Evolutionary conservation across 2,329 filamentous ascomycete genomes (phyloP).

Genomic region (Colletotrichum lini): DNA sequence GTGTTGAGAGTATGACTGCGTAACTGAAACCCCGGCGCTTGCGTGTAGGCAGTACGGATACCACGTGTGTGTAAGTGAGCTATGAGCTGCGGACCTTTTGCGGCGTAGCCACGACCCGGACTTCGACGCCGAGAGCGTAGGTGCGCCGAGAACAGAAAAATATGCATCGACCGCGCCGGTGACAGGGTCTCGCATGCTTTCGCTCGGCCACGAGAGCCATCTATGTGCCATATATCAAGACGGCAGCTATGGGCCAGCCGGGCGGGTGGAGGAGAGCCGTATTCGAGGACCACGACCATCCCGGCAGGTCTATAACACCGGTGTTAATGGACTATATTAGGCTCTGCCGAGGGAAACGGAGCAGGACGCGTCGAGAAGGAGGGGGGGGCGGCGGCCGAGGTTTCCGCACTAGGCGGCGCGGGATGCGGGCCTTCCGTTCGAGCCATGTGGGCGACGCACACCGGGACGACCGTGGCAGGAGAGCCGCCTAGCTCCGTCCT

Average conservation of each 20-base stretch:
- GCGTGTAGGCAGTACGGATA: too few relatives aligned
- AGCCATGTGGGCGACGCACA: neutral
- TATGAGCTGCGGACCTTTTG: too few relatives aligned
- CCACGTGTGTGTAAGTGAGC: too few relatives aligned
- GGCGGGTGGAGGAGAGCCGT: neutral
- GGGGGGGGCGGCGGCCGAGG: neutral
- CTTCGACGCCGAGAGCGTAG: neutral
- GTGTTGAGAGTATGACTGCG: too few relatives aligned
- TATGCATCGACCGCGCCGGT: neutral
- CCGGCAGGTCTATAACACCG: constrained; percentile 3
- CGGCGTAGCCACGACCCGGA: neutral
- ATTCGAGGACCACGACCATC: neutral
- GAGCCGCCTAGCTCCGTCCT: neutral
- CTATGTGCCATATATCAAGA: neutral
- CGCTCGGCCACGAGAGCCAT: neutral
- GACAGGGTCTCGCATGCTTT: constrained; percentile 11
- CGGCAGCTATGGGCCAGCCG: neutral
- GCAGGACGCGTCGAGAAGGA: neutral
- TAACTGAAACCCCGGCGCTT: too few relatives aligned
- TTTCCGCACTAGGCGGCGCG: constrained; percentile 2
- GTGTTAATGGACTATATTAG: neutral
- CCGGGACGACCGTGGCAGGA: constrained; percentile 7
- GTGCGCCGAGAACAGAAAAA: neutral
- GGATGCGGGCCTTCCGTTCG: constrained; percentile 7
- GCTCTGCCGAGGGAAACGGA: neutral